phyloP scores from a whole-genome alignment of 2,329 filamentous ascomycete species.

The Phaeosphaeriaceae sp. region DNA sequence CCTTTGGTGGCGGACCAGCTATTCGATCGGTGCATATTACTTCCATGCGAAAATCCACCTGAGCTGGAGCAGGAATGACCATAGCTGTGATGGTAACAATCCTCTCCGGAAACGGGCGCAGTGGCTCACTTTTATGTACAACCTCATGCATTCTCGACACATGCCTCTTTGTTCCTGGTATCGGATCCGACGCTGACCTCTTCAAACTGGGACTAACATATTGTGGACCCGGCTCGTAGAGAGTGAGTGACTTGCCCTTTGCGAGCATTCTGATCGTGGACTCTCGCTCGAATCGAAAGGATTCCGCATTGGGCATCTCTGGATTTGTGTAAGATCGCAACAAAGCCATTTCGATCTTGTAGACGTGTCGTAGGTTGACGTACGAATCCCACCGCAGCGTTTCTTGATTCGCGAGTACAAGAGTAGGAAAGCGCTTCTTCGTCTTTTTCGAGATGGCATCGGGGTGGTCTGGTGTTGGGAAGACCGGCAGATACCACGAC shows the following conservation, averaged over 20 bases:
- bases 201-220: conserved; percentile 6
- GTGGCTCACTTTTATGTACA: background rate
- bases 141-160: background rate
- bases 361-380: conserved; percentile 44
- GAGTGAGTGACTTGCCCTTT: conserved; percentile 34
- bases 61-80: background rate
- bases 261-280: conserved; percentile 34
- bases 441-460: conserved; percentile 41
- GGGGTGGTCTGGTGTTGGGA: conserved; percentile 39
- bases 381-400: conserved; percentile 41
- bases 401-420: conserved; percentile 29
- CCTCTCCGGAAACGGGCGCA: background rate
- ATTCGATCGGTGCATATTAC: background rate
- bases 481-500: conserved; percentile 44
- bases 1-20: conserved; percentile 2
- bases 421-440: conserved; percentile 38
- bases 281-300: conserved; percentile 33
- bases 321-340: conserved; percentile 37
- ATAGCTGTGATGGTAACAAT: background rate
- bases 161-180: background rate
- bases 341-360: conserved; percentile 40
- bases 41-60: conserved; percentile 9
- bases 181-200: conserved; percentile 8
- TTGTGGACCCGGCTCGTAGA: conserved; percentile 36
- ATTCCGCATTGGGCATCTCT: conserved; percentile 19